Base-by-base conservation (phyloP, 768 basidiomycete species). In the Grammothele lineata region DNA sequence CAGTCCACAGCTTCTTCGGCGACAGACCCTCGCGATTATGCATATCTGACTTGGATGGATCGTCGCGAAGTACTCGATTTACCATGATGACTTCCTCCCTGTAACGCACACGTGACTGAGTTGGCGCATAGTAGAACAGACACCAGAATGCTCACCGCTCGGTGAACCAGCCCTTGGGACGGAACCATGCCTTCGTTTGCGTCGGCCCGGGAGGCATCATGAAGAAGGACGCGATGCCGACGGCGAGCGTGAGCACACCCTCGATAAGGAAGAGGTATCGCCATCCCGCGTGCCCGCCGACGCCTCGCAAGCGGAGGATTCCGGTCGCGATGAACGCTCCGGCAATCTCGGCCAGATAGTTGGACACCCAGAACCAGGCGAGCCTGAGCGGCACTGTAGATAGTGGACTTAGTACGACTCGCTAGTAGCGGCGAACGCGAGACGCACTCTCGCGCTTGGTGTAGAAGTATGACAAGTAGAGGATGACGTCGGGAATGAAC, bases 381-480 rank as follows among this genome's bases (percentile, higher is more conserved):
- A 87, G 69, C n/a, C 27, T 30, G 36, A 84, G 74, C 2, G 83
- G 80, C 0, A 84, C 75, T 79, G 52, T 21, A 30, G 22, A 5
- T 18, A 22, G 33, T 1, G 24, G 9, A 34, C 12, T 15, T 21
- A 24, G 37, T n/a, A n/a, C n/a, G n/a, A n/a, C n/a, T n/a, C n/a
- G n/a, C n/a, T n/a, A n/a, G n/a, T n/a, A n/a, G n/a, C n/a, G n/a
- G n/a, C n/a, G n/a, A n/a, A n/a, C n/a, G n/a, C 27, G 7, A 7
- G 21, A 64, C 74, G 57, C 51, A 77, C 79, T 63, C 61, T 81
- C 79, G 15, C 54, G 63, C 48, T 75, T 78, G 2, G 77, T 82
- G 62, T 81, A 84, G 56, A 75, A 85, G 54, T 84, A 85, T 0
- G 76, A 80, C 1, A 85, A 66, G 54, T 83, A 85, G 4, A 85